Evolutionary conservation across 345 rosid genomes (phyloP), one percentile per base, ranked within the genome.

Genomic region (Linum tenue): DNA sequence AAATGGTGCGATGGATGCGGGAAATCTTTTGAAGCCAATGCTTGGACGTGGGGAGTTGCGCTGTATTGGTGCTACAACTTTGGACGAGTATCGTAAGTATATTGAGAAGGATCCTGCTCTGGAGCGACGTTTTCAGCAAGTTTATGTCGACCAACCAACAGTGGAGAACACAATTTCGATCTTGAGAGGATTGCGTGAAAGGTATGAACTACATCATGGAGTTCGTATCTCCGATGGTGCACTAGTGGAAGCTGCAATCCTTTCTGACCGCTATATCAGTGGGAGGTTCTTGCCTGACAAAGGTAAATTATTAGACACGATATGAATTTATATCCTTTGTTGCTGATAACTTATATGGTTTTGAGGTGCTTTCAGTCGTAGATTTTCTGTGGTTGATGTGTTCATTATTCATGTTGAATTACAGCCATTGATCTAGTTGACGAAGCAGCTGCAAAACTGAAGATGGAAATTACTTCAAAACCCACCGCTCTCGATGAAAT

Each of bases 121-220:
- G 80, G 99, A 95, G 76, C 99, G 99, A 75, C 85, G 98, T 69
- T 95, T 95, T 79, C 99, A 95, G 75, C 99, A 95, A 73, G 96
- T 95, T 63, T 91, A 86, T 76, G 99, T 95, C 14, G 98, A 89
- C 76, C 99, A 95, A 75, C 99, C 98, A 51, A 66, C 97, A 0
- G 98, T 95, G 1, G 98, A 87, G 69, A 81, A 95, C 74, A 91
- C 99, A 2, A 50, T 95, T 37, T 91, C 98, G 15, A 91, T 95
- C 31, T 87, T 95, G 31, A 86, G 98, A 56, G 99, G 99, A 39
- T 71, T 95, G 81, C 86, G 99, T 66, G 99, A 95, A 84, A 82
- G 99, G 70, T 95, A 95, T 73, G 99, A 95, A 72, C 83, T 95
- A 72, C 99, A 95, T 79, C 99, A 95, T 6, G 99, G 99, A 69